Conservation (phyloP, 306 rosid species). For the Cicer yamashitae region DNA sequence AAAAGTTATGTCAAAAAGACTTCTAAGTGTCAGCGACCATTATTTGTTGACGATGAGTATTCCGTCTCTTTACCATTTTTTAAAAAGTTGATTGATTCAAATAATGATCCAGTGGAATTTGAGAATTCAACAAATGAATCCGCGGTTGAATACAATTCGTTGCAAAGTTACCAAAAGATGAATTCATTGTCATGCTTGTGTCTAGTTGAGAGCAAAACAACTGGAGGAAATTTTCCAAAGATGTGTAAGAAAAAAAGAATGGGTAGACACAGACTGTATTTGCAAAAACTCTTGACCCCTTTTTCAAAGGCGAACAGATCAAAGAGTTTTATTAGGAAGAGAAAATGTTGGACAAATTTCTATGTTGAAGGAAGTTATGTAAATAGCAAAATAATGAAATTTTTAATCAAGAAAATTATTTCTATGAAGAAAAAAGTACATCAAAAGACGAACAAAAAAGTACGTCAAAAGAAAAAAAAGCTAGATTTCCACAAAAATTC, state of each 20-base stretch:
- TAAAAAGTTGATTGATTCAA: neutral
- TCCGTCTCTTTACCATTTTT: slow-evolving; percentile 20
- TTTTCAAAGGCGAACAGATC: slow-evolving; percentile 39
- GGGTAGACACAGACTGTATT: neutral
- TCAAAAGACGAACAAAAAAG: neutral
- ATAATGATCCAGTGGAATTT: neutral
- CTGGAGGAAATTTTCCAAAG: slow-evolving; percentile 15
- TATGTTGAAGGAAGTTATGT: neutral
- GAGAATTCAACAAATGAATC: slow-evolving; percentile 13
- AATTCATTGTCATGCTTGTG: neutral
- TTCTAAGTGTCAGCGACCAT: neutral
- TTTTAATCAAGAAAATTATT: neutral
- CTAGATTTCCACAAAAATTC: neutral
- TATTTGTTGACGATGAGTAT: neutral
- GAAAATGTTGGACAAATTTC: neutral
- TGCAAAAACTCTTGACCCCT: neutral
- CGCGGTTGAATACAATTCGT: slow-evolving; percentile 8
- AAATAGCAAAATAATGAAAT: neutral
- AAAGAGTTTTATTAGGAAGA: neutral
- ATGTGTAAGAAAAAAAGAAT: slow-evolving; percentile 37
- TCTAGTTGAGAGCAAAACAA: neutral
- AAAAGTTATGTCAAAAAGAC: slow-evolving; percentile 7
- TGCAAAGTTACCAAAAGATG: neutral
- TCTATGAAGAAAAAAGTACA: neutral
- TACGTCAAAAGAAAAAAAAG: neutral